Conservation (phyloP, 768 basidiomycete species). For the Russula emetica region DNA sequence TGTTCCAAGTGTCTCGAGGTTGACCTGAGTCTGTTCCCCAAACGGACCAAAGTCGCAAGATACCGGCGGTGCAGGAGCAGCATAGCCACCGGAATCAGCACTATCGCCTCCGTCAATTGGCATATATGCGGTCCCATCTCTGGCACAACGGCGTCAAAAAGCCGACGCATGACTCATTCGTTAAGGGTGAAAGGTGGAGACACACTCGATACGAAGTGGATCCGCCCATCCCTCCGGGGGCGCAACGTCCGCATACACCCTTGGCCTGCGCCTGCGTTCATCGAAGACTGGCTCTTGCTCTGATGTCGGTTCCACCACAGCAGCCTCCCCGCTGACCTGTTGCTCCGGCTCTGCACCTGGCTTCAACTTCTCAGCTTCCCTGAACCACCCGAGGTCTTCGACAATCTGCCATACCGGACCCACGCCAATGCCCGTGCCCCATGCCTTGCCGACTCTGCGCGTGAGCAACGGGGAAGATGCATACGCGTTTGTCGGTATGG, state of each 20-base stretch:
- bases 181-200: constrained; percentile 32
- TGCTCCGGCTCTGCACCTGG: constrained; percentile 34
- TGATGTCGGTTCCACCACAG: not conserved
- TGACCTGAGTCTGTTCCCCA: constrained; percentile 45
- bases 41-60: constrained; percentile 66
- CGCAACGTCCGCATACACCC: constrained; percentile 47
- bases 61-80: constrained; percentile 49
- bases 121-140: constrained; percentile 55
- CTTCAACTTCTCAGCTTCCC: constrained; percentile 52
- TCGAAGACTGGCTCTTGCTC: not conserved
- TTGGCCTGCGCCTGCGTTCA: constrained; percentile 37
- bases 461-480: constrained; percentile 46
- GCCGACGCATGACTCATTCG: not conserved
- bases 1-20: constrained; percentile 54
- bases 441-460: constrained; percentile 61
- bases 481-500: constrained; percentile 53
- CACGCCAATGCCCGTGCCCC: constrained; percentile 68
- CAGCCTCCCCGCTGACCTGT: not conserved
- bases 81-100: constrained; percentile 39
- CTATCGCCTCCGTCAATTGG: constrained; percentile 49
- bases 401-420: constrained; percentile 77
- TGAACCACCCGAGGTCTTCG: constrained; percentile 77
- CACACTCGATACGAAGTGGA: constrained; percentile 43
- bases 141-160: constrained; percentile 30
- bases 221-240: constrained; percentile 46